phyloP scores from a whole-genome alignment of 805 yeast species.

The Jamesozyma gamospora region DNA sequence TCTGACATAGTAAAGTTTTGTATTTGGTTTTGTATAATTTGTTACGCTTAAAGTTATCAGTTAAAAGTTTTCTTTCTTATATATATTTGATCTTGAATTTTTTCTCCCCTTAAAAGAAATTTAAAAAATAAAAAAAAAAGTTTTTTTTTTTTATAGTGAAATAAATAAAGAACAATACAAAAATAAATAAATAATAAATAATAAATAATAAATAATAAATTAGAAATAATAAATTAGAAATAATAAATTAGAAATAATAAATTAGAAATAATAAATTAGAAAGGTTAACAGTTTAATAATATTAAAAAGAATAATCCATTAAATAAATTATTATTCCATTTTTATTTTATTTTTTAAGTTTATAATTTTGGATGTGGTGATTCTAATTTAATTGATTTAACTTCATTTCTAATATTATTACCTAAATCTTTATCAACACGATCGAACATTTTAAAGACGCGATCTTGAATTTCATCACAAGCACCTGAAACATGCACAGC shows the following conservation, averaged over 20 bases:
- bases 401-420: slow-evolving; percentile 53
- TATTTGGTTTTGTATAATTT: neutral
- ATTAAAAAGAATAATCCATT: neutral
- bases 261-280: slow-evolving; percentile 1
- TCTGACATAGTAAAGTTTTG: neutral
- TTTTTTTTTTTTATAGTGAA: too few species aligned
- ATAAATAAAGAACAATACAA: too few species aligned
- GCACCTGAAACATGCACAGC: slow-evolving; percentile 67
- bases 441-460: slow-evolving; percentile 65
- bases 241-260: neutral
- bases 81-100: too few species aligned
- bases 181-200: too few species aligned
- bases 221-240: neutral
- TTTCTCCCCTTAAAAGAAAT: too few species aligned
- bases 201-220: too few species aligned
- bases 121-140: too few species aligned
- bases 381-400: slow-evolving; percentile 13
- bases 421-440: slow-evolving; percentile 67
- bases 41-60: too few species aligned
- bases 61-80: too few species aligned
- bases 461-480: slow-evolving; percentile 63
- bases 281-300: too few species aligned
- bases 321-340: too few species aligned
- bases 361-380: slow-evolving; percentile 5
- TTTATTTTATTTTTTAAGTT: too few species aligned